These are phyloP conservation scores for Colletotrichum eremochloae DNA, from an alignment of 2,329 filamentous ascomycete species.

Conservation along the genomic window DNA sequence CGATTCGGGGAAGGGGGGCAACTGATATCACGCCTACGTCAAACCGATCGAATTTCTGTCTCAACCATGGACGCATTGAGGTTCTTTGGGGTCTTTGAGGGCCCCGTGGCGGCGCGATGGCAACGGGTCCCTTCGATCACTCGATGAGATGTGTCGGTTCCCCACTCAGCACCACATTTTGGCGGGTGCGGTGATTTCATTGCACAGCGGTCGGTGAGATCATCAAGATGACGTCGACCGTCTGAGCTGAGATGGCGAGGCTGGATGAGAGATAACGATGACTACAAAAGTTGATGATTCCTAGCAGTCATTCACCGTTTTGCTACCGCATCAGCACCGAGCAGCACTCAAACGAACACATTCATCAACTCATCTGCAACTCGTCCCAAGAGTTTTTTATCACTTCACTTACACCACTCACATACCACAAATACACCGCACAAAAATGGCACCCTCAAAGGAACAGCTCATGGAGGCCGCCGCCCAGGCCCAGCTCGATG, in stretches of 20 bases:
- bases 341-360: not conserved
- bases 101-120: conserved; percentile 18
- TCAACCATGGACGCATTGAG: conserved; percentile 17
- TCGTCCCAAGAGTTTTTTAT: not conserved
- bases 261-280: conserved; percentile 3
- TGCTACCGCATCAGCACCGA: not conserved
- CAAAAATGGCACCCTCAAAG: conserved; percentile 48
- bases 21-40: conserved; percentile 41
- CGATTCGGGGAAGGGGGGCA: not conserved
- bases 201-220: conserved; percentile 26
- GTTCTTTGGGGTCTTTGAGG: conserved; percentile 12
- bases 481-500: conserved; percentile 60
- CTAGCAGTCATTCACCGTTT: not conserved
- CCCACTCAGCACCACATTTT: conserved; percentile 38
- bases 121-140: conserved; percentile 30
- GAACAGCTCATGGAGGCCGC: conserved; percentile 59
- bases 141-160: conserved; percentile 36
- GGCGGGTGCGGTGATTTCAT: conserved; percentile 42
- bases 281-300: conserved; percentile 34
- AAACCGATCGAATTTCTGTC: conserved; percentile 21
- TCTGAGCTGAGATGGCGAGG: conserved; percentile 28
- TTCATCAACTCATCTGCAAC: not conserved
- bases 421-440: not conserved
- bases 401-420: not conserved
- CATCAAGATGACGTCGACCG: conserved; percentile 41